These are phyloP conservation scores for Trichosporon coremiiforme DNA, from an alignment of 1,284 basidiomycete genomes.

Conservation along the genomic window DNA sequence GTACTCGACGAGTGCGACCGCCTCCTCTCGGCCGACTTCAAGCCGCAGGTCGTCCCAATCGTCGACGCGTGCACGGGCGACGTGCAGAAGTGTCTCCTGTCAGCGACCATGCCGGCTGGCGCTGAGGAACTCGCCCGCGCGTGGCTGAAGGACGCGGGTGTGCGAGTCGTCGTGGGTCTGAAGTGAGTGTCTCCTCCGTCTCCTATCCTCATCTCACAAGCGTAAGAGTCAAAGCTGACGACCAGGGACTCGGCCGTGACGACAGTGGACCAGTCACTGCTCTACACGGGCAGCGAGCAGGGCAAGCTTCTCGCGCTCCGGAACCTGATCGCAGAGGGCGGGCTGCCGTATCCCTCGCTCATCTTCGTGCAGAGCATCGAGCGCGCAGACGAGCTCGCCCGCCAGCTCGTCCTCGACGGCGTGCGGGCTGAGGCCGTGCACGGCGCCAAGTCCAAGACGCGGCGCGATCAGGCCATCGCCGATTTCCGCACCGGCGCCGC, in stretches of 20 bases:
- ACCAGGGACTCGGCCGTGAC: conserved; percentile 74
- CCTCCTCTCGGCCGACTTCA: conserved; percentile 84
- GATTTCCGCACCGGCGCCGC: conserved; percentile 84
- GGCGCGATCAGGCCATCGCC: conserved; percentile 80
- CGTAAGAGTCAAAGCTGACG: too few relatives aligned
- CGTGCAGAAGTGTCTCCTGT: conserved; percentile 87
- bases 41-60: conserved; percentile 86
- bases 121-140: conserved; percentile 84
- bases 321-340: conserved; percentile 75
- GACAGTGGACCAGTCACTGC: conserved; percentile 80
- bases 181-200: too few relatives aligned
- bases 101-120: conserved; percentile 87
- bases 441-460: conserved; percentile 80
- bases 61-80: conserved; percentile 73
- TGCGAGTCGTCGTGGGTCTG: conserved; percentile 88
- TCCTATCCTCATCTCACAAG: too few relatives aligned
- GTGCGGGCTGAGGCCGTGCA: conserved; percentile 89
- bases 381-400: conserved; percentile 83
- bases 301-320: conserved; percentile 87
- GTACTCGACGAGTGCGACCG: conserved; percentile 90
- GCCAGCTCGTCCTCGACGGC: conserved; percentile 82
- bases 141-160: conserved; percentile 75
- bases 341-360: conserved; percentile 82
- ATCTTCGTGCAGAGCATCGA: conserved; percentile 93
- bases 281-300: conserved; percentile 87